Evolutionary conservation across 169 alveolate genomes (phyloP), one percentile per base, ranked within the genome.

Genomic region (Miamiensis avidus): DNA sequence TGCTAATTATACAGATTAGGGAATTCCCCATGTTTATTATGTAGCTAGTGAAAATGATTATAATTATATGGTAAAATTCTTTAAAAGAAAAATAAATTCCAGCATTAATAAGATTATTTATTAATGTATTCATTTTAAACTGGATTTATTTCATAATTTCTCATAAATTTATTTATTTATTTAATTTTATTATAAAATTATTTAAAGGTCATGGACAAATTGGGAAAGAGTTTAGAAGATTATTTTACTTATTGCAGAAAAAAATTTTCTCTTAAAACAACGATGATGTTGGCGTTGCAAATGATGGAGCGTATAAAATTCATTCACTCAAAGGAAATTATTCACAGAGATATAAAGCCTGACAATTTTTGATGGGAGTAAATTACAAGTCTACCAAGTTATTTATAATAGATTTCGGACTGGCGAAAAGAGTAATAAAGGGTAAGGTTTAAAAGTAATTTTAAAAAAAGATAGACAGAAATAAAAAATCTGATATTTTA

Each of bases 301-400:
- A 92, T 94, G 94, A 78, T 94, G 29, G 91, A 91, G 16, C 30
- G 97, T 64, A 88, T 94, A 30, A 91, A 94, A 87, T 94, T 93
- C 69, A 82, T 94, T 20, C 97, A 94, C 77, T 78, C 90, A 28
- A 89, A 92, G 81, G 95, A 93, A 6, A 87, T 94, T 76, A 88
- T 92, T 20, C 97, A 94, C 89, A 88, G 97, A 83, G 97, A 94
- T 83, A 92, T 94, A 34, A 94, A 94, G 75, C 97, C 97, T 31
- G 97, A 94, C 78, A 94, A 94, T 82, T 94, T 94, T 90, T 89
- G 1, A 89, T 94, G 87, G 94, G 93, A 20, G 84, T 85, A 79
- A 88, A 88, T 29, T 82, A 89, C 65, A 91, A 91, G 74, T 83
- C 92, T 29, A 89, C 92, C 87, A 91, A 89, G 34, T 94, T 94